These are phyloP conservation scores for Phytophthora macrochlamydospora DNA, from an alignment of 352 stramenopile genomes.

Conservation along the genomic window DNA sequence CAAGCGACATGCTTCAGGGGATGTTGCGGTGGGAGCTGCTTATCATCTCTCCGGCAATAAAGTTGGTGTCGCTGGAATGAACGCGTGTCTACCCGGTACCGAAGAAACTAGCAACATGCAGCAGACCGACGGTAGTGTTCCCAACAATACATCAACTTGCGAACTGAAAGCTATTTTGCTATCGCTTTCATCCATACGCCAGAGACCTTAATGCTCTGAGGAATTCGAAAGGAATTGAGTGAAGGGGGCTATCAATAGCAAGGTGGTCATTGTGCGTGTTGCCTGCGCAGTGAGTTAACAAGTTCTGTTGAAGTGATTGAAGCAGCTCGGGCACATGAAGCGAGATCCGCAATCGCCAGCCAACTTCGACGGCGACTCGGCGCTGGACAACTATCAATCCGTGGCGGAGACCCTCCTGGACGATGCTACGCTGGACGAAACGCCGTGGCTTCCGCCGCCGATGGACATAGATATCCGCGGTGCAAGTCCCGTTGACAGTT, in stretches of 20 bases:
- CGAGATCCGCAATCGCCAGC: conserved; percentile 1
- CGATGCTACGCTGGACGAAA: conserved; percentile 27
- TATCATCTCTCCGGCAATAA: conserved; percentile 23
- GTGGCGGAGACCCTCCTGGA: conserved; percentile 7
- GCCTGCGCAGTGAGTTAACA: background rate
- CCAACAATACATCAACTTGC: too few relatives aligned
- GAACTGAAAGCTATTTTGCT: too few relatives aligned
- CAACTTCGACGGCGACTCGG: conserved; percentile 8
- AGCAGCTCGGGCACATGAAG: background rate
- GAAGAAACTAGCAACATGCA: too few relatives aligned
- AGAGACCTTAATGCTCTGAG: too few relatives aligned
- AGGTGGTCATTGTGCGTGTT: background rate
- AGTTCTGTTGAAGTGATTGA: background rate
- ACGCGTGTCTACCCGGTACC: too few relatives aligned
- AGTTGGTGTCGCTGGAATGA: conserved; percentile 9
- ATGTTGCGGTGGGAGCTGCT: conserved; percentile 35
- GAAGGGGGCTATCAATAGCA: background rate
- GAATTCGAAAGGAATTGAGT: too few relatives aligned
- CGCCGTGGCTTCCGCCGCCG: background rate
- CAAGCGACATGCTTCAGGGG: conserved; percentile 30
- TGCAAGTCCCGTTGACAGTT: conserved; percentile 20
- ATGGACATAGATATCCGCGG: conserved; percentile 12
- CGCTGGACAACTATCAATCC: conserved; percentile 4
- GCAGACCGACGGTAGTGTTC: too few relatives aligned
- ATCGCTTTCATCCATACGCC: too few relatives aligned